These are phyloP conservation scores for Fusarium begoniae DNA, from an alignment of 2,329 filamentous ascomycete species.

Conservation along the genomic window DNA sequence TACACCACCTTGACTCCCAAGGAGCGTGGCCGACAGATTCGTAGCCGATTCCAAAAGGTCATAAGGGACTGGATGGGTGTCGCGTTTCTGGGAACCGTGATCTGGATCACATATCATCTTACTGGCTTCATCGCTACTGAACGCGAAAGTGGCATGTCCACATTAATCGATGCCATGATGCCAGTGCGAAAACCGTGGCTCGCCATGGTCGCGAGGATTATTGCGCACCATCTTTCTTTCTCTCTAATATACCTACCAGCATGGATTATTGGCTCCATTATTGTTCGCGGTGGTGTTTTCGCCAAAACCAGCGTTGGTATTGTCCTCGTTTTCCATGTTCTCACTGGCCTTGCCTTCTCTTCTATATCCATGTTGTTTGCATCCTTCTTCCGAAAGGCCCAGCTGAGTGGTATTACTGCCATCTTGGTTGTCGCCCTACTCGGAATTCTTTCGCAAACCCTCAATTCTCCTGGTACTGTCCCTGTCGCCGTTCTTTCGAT, in stretches of 20 bases:
- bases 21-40: conserved; percentile 72
- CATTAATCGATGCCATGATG: conserved; percentile 92
- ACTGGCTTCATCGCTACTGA: conserved; percentile 88
- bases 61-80: conserved; percentile 82
- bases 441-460: conserved; percentile 82
- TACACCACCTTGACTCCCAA: conserved; percentile 77
- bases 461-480: conserved; percentile 68
- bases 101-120: conserved; percentile 86
- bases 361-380: conserved; percentile 85
- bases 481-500: conserved; percentile 76
- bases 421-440: conserved; percentile 78
- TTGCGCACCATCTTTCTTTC: conserved; percentile 84
- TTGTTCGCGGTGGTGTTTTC: conserved; percentile 72
- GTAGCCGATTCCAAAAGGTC: conserved; percentile 72
- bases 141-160: conserved; percentile 86
- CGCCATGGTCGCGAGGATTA: conserved; percentile 78
- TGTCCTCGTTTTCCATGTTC: conserved; percentile 77
- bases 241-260: conserved; percentile 81
- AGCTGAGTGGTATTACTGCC: conserved; percentile 84
- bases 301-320: conserved; percentile 69
- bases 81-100: conserved; percentile 80
- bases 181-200: conserved; percentile 78
- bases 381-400: conserved; percentile 85
- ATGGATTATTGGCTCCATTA: conserved; percentile 80
- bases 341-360: conserved; percentile 79